A percentile compares a stretch with the other conserved stretches of the same genome.
phyloP scores from a whole-genome alignment of 73 alveolate genomes.

The Uronychia setigera region DNA sequence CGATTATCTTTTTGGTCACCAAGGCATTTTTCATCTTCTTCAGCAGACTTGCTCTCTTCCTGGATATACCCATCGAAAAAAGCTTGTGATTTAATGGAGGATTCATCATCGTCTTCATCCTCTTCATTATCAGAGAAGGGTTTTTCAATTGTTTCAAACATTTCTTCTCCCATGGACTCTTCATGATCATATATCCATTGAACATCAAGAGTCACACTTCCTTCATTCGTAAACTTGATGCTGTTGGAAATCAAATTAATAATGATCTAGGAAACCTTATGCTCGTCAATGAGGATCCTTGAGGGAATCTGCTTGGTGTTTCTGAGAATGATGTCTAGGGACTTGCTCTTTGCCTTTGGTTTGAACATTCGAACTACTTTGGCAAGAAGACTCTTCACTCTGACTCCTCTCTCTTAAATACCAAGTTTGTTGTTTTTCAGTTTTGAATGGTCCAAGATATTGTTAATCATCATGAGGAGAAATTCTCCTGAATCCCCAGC shows the following conservation, averaged over 20 bases:
- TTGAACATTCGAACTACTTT: not conserved
- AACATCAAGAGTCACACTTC: not conserved
- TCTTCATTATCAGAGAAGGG: not conserved
- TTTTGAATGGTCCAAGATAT: not conserved
- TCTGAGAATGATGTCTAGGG: not conserved
- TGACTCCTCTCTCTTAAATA: not conserved
- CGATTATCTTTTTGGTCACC: too few species aligned
- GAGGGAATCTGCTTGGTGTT: not conserved
- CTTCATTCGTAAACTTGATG: conserved; percentile 1
- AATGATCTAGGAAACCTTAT: not conserved
- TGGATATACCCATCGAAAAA: not conserved
- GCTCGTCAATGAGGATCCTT: not conserved
- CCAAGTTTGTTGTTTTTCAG: not conserved
- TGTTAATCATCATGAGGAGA: not conserved
- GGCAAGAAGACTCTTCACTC: not conserved
- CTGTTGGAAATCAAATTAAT: not conserved
- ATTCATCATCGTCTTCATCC: not conserved
- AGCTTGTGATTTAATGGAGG: not conserved
- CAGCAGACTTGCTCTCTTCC: not conserved
- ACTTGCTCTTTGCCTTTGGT: not conserved
- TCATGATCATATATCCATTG: not conserved
- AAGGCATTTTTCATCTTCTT: too few species aligned
- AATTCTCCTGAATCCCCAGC: not conserved
- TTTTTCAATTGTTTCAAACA: not conserved
- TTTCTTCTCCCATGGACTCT: not conserved